A percentile compares a stretch with the other conserved stretches of the same genome.
phyloP scores from a whole-genome alignment of 2,329 filamentous ascomycete genomes.

The Alternaria sp. region DNA sequence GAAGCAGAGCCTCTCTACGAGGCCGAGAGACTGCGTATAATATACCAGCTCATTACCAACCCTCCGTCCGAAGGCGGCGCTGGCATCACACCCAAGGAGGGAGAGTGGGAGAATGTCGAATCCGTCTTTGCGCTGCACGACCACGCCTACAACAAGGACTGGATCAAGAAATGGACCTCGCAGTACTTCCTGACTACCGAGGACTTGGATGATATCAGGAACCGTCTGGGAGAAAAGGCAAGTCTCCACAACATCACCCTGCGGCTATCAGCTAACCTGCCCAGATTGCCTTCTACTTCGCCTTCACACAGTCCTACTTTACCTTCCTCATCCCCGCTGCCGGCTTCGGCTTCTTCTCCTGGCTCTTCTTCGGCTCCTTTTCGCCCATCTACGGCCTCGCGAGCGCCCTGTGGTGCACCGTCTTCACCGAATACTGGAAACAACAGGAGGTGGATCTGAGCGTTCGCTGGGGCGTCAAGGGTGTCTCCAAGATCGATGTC shows the following conservation, averaged over 20 bases:
- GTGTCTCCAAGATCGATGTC: slow-evolving; percentile 80
- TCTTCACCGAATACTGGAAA: slow-evolving; percentile 97
- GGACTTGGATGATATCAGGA: slow-evolving; percentile 58
- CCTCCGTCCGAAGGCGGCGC: slow-evolving; percentile 56
- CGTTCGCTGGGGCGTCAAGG: slow-evolving; percentile 86
- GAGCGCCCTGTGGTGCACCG: slow-evolving; percentile 81
- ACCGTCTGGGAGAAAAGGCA: slow-evolving; percentile 58
- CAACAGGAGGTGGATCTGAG: slow-evolving; percentile 86
- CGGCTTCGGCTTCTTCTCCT: slow-evolving; percentile 75
- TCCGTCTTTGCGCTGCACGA: slow-evolving; percentile 59
- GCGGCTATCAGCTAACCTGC: slow-evolving; percentile 18
- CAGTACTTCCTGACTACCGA: slow-evolving; percentile 55
- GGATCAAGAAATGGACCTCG: slow-evolving; percentile 60
- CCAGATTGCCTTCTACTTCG: slow-evolving; percentile 90
- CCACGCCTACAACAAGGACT: slow-evolving; percentile 59
- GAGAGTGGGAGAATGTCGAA: slow-evolving; percentile 58
- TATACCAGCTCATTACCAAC: slow-evolving; percentile 75
- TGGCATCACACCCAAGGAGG: slow-evolving; percentile 58
- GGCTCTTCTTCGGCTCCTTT: slow-evolving; percentile 84
- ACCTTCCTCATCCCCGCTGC: slow-evolving; percentile 83
- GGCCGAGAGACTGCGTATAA: slow-evolving; percentile 84
- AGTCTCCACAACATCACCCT: background rate
- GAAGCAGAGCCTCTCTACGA: slow-evolving; percentile 79
- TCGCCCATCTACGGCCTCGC: slow-evolving; percentile 80
- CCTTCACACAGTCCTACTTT: slow-evolving; percentile 91